Conservation (phyloP, 768 basidiomycete species). For the Mycena epipterygia region DNA sequence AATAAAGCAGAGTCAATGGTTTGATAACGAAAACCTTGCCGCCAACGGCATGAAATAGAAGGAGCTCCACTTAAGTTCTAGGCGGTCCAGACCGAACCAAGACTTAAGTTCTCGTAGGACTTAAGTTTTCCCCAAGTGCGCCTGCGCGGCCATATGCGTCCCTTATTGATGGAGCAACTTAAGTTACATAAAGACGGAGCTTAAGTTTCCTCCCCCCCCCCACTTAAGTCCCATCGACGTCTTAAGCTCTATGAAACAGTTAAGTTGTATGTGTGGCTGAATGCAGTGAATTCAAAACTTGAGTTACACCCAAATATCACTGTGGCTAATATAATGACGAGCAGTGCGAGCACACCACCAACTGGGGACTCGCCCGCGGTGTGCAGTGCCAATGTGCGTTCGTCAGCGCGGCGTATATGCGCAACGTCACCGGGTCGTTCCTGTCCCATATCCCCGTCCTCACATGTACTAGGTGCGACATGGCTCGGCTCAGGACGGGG, state of each 20-base stretch:
- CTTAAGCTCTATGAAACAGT: neutral
- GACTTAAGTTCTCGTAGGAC: neutral
- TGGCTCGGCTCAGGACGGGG: neutral
- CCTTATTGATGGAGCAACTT: neutral
- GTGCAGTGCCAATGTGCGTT: no score
- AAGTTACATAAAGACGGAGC: neutral
- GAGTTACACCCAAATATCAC: slow-evolving; percentile 8
- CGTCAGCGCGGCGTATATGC: no score
- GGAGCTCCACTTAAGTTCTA: slow-evolving; percentile 3
- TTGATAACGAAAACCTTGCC: no score
- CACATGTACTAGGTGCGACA: neutral
- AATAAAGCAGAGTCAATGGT: no score
- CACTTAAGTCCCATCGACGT: neutral
- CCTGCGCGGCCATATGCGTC: neutral
- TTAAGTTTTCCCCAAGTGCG: neutral
- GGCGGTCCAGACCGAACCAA: neutral
- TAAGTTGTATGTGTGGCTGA: slow-evolving; percentile 7
- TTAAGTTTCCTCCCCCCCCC: neutral
- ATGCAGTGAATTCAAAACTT: neutral
- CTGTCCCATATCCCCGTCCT: neutral
- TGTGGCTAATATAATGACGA: slow-evolving; percentile 3
- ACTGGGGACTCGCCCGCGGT: neutral
- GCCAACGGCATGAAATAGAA: neutral
- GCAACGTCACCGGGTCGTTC: no score
- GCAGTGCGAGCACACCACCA: neutral